Percentiles rank a stretch among this genome's conserved stretches.
Evolutionary conservation across 139 green algal genomes (phyloP).

Genomic region (Tetradesmus obliquus): DNA sequence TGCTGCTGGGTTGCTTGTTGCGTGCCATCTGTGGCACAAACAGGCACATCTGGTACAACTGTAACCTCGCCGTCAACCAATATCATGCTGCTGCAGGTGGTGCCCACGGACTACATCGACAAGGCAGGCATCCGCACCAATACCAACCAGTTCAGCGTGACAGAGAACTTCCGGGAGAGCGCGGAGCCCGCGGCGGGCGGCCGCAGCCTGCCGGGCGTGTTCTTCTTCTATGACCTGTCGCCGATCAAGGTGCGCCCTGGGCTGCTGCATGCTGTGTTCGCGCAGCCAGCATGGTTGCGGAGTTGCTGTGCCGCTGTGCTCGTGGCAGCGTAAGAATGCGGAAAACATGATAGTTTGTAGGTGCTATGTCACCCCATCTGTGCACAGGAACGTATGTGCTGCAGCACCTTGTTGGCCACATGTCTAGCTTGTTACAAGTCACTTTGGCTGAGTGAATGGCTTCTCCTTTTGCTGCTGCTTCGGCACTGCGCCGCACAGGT

Average conservation of each 20-base stretch:
- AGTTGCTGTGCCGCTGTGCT: not conserved
- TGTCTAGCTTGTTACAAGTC: not conserved
- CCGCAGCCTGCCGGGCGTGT: constrained; percentile 90
- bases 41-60: too few species aligned
- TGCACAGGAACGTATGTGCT: not conserved
- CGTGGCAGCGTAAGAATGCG: not conserved
- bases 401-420: not conserved
- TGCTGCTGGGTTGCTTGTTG: too few species aligned
- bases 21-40: too few species aligned
- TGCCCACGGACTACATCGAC: constrained; percentile 92
- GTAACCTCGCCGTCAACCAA: too few species aligned
- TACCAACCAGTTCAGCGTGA: constrained; percentile 98
- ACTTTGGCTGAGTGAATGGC: not conserved
- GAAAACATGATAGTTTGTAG: too few species aligned
- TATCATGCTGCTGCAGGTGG: constrained; percentile 73
- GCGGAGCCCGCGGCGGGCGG: not conserved
- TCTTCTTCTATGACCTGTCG: constrained; percentile 99
- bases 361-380: not conserved
- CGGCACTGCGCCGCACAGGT: constrained; percentile 56
- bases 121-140: constrained; percentile 71
- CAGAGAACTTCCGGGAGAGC: constrained; percentile 91
- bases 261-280: not conserved
- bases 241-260: constrained; percentile 89
- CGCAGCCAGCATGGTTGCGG: not conserved
- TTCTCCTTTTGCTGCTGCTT: not conserved